Conservation (phyloP, 139 green algal genomes). For the Tetradesmus lagerheimii region DNA sequence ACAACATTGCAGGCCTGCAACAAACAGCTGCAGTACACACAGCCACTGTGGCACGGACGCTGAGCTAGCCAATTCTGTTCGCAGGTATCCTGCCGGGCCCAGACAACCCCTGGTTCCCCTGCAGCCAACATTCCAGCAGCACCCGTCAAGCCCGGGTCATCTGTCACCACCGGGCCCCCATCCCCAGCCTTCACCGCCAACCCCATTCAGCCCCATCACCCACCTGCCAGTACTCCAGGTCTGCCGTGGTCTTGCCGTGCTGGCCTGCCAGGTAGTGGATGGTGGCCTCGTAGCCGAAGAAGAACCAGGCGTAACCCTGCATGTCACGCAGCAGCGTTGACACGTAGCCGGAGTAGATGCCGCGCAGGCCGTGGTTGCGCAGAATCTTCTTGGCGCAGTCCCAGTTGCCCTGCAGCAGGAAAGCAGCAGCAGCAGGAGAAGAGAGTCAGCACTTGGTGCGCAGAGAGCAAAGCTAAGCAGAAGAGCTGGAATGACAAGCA, state of each 20-base stretch:
- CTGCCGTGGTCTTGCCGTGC: conserved; percentile 53
- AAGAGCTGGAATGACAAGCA: not conserved
- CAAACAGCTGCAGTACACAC: too few species aligned
- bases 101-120: too few species aligned
- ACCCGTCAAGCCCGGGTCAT: too few species aligned
- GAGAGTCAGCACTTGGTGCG: not conserved
- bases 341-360: conserved; percentile 60
- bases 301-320: conserved; percentile 68
- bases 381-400: conserved; percentile 61
- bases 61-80: too few species aligned
- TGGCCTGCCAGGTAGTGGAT: conserved; percentile 53
- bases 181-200: too few species aligned
- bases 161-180: too few species aligned
- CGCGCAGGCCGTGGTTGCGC: conserved; percentile 53
- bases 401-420: conserved; percentile 24
- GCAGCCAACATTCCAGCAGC: not conserved
- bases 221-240: conserved; percentile 56
- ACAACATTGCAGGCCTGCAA: too few species aligned
- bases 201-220: not conserved
- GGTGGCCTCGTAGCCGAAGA: conserved; percentile 63
- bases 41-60: too few species aligned
- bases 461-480: not conserved
- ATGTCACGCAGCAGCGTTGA: conserved; percentile 60
- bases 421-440: not conserved
- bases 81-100: too few species aligned